Base-by-base conservation (phyloP, 129 eudicot genomes). In the Escallonia rubra region DNA sequence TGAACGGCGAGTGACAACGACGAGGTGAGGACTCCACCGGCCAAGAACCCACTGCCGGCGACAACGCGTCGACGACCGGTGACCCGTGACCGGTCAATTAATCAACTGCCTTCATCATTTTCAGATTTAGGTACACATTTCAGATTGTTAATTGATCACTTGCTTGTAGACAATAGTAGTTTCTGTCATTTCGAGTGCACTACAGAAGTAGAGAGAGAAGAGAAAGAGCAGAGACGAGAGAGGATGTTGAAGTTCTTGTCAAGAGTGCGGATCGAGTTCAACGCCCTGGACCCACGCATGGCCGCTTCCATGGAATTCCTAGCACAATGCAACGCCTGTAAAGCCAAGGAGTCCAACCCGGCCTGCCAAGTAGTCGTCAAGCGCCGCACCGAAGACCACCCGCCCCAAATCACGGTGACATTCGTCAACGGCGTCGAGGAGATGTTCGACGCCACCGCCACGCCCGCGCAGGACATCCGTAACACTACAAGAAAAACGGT, bases 231-330 rank as follows among this genome's bases (percentile, higher is more conserved):
- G n/a, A n/a, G n/a, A n/a, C n/a, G n/a, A n/a, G n/a, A n/a, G n/a
- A n/a, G n/a, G n/a, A n/a, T n/a, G n/a, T n/a, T n/a, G 87, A 90
- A 90, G 65, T 90, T 87, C 77, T 50, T 90, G 41, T 84, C 95
- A 16, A 87, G 85, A 77, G 97, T 90, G 67, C 75, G 67, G 65
- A 80, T 90, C 75, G 97, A 90, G 63, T 90, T 90, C 85, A 90
- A 90, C 62, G 91, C 97, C 8, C 78, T 90, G 57, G 97, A 90
- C 75, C 84, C 95, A 65, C 91, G 97, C 8, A 73, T 84, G 13
- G 95, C 91, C 1, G 84, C 95, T 13, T 90, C 95, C 76, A 82
- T 90, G 94, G 96, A 90, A 64, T 86, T 90, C 50, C 41, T 90
- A 42, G 96, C 96, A 5, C 96, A 90, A 48, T 90, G 96, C 88